Percentiles rank a stretch among this genome's conserved stretches.
phyloP scores from a whole-genome alignment of 78 protist genomes.

The slime mould (Dictyostelium discoideum) region dicty_2.7 NC_007089.4:456001-456500 shows the following conservation, averaged over 20 bases:
- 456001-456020: background rate
- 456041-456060: background rate
- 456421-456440: background rate
- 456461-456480: background rate
- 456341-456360: background rate
- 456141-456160: background rate
- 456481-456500: background rate
- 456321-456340: background rate
- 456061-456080: background rate
- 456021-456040: background rate
- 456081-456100: background rate
- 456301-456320: background rate
- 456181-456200: background rate
- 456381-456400: background rate
- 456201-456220: background rate
- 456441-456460: background rate
- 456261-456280: background rate
- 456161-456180: background rate
- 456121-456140: background rate
- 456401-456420: background rate
- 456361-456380: background rate
- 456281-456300: too few relatives aligned
- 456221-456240: background rate
- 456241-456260: background rate
- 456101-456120: background rate